Evolutionary conservation across 345 rosid genomes (phyloP).

Genomic region (Ailanthus altissimus): DNA sequence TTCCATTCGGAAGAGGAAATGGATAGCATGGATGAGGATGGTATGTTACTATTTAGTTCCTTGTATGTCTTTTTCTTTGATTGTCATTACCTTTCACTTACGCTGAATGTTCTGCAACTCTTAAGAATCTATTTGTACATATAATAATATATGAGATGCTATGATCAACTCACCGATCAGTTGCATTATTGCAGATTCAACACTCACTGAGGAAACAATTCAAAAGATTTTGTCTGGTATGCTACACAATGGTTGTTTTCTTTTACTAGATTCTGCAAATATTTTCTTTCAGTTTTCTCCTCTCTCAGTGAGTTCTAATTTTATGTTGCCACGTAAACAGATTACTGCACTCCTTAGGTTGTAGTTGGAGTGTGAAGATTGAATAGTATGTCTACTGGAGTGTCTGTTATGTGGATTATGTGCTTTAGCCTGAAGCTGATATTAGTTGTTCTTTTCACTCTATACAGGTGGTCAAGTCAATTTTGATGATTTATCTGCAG

Average conservation of each 20-base stretch:
- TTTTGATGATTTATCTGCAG: slow-evolving; percentile 66
- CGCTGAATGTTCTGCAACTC: background rate
- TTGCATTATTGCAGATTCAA: slow-evolving; percentile 37
- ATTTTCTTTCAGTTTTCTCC: slow-evolving; percentile 8
- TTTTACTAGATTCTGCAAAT: background rate
- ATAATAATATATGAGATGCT: background rate
- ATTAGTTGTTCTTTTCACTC: slow-evolving; percentile 2
- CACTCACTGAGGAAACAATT: slow-evolving; percentile 63
- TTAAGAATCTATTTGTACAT: background rate
- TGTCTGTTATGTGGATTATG: background rate
- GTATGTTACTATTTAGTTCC: slow-evolving; percentile 14
- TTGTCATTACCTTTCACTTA: background rate
- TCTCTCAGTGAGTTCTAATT: background rate
- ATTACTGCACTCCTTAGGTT: slow-evolving; percentile 12
- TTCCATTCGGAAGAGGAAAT: slow-evolving; percentile 64
- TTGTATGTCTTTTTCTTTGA: background rate
- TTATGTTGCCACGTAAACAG: background rate
- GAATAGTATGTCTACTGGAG: slow-evolving; percentile 1
- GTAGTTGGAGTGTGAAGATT: slow-evolving; percentile 20
- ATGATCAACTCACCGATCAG: background rate
- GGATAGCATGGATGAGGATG: slow-evolving; percentile 54
- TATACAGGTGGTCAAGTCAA: slow-evolving; percentile 52
- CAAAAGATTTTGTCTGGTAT: slow-evolving; percentile 68
- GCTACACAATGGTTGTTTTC: background rate
- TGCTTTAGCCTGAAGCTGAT: slow-evolving; percentile 6